Base-by-base conservation (phyloP, 208 protist species). In the Leishmania gerbilli region DNA sequence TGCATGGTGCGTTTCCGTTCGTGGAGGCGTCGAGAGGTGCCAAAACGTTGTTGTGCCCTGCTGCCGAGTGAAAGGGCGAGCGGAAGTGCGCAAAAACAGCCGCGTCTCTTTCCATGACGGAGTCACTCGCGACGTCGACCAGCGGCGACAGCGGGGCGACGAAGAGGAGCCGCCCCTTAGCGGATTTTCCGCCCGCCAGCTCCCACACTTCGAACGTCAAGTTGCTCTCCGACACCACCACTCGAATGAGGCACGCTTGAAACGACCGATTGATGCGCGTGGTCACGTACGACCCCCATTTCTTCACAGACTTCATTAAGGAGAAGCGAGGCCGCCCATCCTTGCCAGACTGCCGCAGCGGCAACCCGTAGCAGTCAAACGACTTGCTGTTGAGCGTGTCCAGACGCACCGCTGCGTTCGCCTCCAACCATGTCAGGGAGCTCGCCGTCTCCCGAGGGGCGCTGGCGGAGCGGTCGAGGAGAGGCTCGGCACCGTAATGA, bases 61-160 rank as follows among this genome's bases (percentile, higher is more conserved):
- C 69, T 2, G 19, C 74, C 9, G 77, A 75, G 9, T 79, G 47
- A 71, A 83, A 86, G 55, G 37, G 67, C 45, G 65, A 79, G 3
- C 88, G 85, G 34, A 88, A 53, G 64, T 89, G 68, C 21, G 88
- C 85, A 49, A 95, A 91, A 5, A 87, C 77, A 31, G 91, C 84
- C 0, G 76, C 85, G 78, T 92, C 88, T 60, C 87, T 88, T 74
- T 91, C 84, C 65, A 82, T 82, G 3, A 91, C 86, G 7, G 85
- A 90, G 80, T 90, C 84, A 13, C 81, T 81, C n/a, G 75, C 82
- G 11, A 93, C 82, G 72, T 95, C 87, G 19, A 92, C 80, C 49
- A 95, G 74, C 2, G 71, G 79, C n/a, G 76, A 77, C 0, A 93
- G 71, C 15, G 89, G 84, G 17, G 82, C 89, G 15, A 75, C 51